Evolutionary conservation across 2,329 filamentous ascomycete genomes (phyloP).

Genomic region (Fusarium acutatum): DNA sequence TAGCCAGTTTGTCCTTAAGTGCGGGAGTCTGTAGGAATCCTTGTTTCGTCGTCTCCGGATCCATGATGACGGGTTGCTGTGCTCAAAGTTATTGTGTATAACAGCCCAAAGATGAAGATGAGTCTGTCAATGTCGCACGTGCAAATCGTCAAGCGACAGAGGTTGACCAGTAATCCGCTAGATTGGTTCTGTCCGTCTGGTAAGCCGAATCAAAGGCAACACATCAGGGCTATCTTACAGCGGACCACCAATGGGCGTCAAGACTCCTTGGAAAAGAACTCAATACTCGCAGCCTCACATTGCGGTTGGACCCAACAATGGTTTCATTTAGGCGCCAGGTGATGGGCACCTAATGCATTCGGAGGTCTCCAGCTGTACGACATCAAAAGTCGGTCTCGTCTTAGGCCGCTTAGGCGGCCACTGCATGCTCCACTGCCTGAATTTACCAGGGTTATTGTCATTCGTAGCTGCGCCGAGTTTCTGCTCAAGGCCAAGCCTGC

Average conservation of each 20-base stretch:
- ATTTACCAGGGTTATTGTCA: constrained; percentile 25
- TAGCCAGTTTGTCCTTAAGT: constrained; percentile 41
- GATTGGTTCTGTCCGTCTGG: not conserved
- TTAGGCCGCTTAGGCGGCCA: constrained; percentile 27
- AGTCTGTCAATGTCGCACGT: constrained; percentile 13
- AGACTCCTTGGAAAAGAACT: constrained; percentile 30
- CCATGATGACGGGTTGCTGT: constrained; percentile 24
- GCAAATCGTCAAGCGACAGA: constrained; percentile 12
- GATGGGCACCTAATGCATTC: constrained; percentile 32
- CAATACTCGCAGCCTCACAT: constrained; percentile 34
- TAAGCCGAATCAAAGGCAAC: constrained; percentile 17
- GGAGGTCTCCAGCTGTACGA: constrained; percentile 16
- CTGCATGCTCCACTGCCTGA: constrained; percentile 31
- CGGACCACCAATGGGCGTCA: constrained; percentile 11
- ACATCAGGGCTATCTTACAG: constrained; percentile 14
- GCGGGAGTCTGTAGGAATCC: constrained; percentile 18
- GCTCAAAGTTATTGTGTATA: constrained; percentile 9
- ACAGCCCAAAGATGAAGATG: not conserved
- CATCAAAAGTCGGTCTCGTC: constrained; percentile 40
- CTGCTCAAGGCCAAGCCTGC: constrained; percentile 27
- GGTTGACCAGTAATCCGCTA: constrained; percentile 3
- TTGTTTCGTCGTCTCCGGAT: constrained; percentile 19
- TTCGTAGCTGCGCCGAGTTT: constrained; percentile 8
- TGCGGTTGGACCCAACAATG: constrained; percentile 28
- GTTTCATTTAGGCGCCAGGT: constrained; percentile 32